A percentile compares a stretch with the other conserved stretches of the same genome.
Evolutionary conservation across 768 basidiomycete genomes (phyloP).

Genomic region (Cytidiella melzeri): DNA sequence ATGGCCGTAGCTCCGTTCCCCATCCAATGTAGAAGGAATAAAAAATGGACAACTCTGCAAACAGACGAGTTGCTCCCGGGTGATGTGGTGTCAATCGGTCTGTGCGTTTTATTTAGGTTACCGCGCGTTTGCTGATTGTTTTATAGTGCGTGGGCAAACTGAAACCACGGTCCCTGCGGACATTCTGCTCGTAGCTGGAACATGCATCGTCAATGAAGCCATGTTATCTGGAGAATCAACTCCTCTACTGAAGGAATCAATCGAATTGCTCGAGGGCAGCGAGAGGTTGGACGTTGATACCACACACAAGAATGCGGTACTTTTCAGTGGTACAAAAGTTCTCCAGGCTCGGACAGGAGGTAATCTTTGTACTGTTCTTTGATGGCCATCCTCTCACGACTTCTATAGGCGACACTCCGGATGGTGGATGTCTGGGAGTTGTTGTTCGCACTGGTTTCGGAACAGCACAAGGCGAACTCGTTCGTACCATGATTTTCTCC

Average conservation of each 20-base stretch:
- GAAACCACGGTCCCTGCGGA: slow-evolving; percentile 94
- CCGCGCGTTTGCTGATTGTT: not conserved
- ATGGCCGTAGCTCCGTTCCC: slow-evolving; percentile 93
- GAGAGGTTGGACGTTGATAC: slow-evolving; percentile 84
- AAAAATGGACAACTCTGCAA: slow-evolving; percentile 73
- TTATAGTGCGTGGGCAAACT: slow-evolving; percentile 53
- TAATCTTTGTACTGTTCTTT: slow-evolving; percentile 19
- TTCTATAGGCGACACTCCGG: slow-evolving; percentile 60
- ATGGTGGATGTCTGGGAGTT: slow-evolving; percentile 87
- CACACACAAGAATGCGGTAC: slow-evolving; percentile 77
- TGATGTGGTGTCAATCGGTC: slow-evolving; percentile 78
- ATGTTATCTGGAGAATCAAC: slow-evolving; percentile 99
- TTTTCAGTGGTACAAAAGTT: slow-evolving; percentile 97
- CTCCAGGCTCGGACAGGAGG: slow-evolving; percentile 70
- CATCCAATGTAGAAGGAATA: slow-evolving; percentile 75
- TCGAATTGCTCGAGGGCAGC: slow-evolving; percentile 69
- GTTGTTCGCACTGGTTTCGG: slow-evolving; percentile 96
- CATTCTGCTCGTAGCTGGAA: slow-evolving; percentile 85
- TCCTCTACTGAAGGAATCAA: slow-evolving; percentile 91
- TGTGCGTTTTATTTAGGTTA: slow-evolving; percentile 25
- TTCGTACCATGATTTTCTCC: slow-evolving; percentile 98
- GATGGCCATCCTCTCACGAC: not conserved
- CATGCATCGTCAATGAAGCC: slow-evolving; percentile 96
- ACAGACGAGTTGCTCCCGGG: slow-evolving; percentile 89
- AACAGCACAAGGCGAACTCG: slow-evolving; percentile 94